These are phyloP conservation scores for Isatis tinctoria DNA, from an alignment of 345 rosid genomes.

Conservation along the genomic window DNA sequence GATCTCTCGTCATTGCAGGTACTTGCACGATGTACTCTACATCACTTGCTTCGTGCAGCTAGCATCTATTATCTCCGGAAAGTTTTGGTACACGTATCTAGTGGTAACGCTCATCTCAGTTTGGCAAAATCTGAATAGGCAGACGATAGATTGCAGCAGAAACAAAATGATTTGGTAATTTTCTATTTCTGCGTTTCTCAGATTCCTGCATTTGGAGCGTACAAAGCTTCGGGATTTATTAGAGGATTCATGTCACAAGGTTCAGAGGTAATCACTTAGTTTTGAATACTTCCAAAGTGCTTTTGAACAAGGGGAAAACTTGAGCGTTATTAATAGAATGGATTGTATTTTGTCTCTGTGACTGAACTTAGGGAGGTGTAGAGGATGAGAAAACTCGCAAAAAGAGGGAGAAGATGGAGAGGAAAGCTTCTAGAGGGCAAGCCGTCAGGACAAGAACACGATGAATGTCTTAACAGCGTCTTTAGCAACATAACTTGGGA, in stretches of 20 bases:
- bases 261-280: conserved; percentile 51
- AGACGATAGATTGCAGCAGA: not conserved
- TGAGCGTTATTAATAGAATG: not conserved
- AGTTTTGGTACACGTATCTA: conserved; percentile 79
- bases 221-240: conserved; percentile 57
- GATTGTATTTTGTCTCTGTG: not conserved
- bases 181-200: conserved; percentile 11
- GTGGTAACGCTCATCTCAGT: conserved; percentile 44
- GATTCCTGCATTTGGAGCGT: conserved; percentile 80
- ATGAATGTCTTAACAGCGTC: conserved; percentile 24
- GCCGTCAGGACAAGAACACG: conserved; percentile 58
- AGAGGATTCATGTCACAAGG: conserved; percentile 58
- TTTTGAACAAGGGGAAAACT: not conserved
- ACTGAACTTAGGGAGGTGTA: conserved; percentile 45
- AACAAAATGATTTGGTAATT: not conserved
- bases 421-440: conserved; percentile 64
- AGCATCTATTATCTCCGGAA: conserved; percentile 69
- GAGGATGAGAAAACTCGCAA: conserved; percentile 88
- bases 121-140: not conserved
- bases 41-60: conserved; percentile 87
- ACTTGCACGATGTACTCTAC: conserved; percentile 74
- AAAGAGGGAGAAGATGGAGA: conserved; percentile 94
- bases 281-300: not conserved
- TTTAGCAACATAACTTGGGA: conserved; percentile 3
- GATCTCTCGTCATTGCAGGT: conserved; percentile 40